Evolutionary conservation across 2,329 filamentous ascomycete genomes (phyloP), one percentile per base, ranked within the genome.

Genomic region (Elsinoe fawcettii): DNA sequence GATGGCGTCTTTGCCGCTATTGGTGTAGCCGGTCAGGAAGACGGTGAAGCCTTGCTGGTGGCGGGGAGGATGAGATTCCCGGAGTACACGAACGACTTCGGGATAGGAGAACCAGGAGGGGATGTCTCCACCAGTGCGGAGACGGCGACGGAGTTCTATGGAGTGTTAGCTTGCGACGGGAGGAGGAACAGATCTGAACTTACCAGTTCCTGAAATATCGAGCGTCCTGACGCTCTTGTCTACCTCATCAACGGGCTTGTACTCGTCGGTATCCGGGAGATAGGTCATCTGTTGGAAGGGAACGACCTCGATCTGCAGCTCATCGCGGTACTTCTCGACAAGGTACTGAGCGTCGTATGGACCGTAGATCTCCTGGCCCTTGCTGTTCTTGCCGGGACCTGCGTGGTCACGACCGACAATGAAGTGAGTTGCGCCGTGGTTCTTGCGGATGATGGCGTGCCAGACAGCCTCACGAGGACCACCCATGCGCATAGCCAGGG

Each of bases 201-300:
- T 68, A 72, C 71, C 71, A 43, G 77, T 79, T 61, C 77, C 77
- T 57, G 74, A 76, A 60, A 79, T 79, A 62, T 79, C 75, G 43
- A 79, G 71, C 55, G 92, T 97, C 73, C 89, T 88, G 68, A 87
- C 80, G 63, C 89, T 90, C 69, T 84, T 78, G 66, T 86, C 78
- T 61, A 99, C 92, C 77, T 96, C 83, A 75, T 99, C 89, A 73
- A 90, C 84, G 58, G 93, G 93, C 67, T 83, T 84, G 80, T 99
- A 99, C 80, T 97, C 93, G 74, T 99, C 93, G 70, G 84, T 86
- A 76, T 97, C 93, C 65, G 93, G 93, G 59, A 97, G 86, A 77
- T 97, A 99, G 62, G 95, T 97, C 86, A 99, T 96, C 84, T 95
- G 90, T 80, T 97, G 92, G 86, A 99, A 99, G 65, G 93, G 90